Evolutionary conservation across 805 yeast genomes (phyloP), one percentile per base, ranked within the genome.

Genomic region (Zygosaccharomyces siamensis): DNA sequence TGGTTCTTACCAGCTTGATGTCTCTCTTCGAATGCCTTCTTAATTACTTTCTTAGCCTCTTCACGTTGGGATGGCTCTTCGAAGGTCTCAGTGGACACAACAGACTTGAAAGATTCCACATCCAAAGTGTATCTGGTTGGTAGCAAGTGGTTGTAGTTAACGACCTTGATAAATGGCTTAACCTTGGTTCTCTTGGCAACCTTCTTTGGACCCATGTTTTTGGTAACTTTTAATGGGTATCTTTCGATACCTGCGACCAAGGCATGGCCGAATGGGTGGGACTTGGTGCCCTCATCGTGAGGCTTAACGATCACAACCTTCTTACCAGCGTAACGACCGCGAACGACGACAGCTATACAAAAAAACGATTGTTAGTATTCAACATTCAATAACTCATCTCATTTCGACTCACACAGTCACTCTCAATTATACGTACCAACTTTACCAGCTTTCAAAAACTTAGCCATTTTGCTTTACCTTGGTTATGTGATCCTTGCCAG

Each of bases 241-340:
- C 97, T 87, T 83, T 93, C 99, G 66, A 93, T 84, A 84, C 99
- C 99, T 65, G 96, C 98, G 71, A 93, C 99, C 69, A 93, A 82
- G 74, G 99, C 99, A 71, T 93, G 98, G 75, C 97, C 96, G 87
- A 89, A 93, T 71, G 95, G 93, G 83, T 92, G 97, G 61, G 93
- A 74, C 81, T 93, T 93, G 80, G 98, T 81, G 74, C 99, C 99
- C 72, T 93, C 97, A 72, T 93, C 98, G 75, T 87, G 95, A 67
- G 97, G 93, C 79, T 88, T 89, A 74, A 93, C 90, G 73, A 93
- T 89, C 75, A 93, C 99, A 65, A 93, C 99, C 86, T 93, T 93
- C 87, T 90, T 92, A 83, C 99, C 99, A 75, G 99, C 99, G 88
- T 83, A 92, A 82, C 99, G 93, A 73, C 99, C 99, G 78, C 98